Percentiles rank a stretch among this genome's conserved stretches.
Evolutionary conservation across 441 rosid genomes (phyloP).

Genomic region (Adansonia madagascariensis): DNA sequence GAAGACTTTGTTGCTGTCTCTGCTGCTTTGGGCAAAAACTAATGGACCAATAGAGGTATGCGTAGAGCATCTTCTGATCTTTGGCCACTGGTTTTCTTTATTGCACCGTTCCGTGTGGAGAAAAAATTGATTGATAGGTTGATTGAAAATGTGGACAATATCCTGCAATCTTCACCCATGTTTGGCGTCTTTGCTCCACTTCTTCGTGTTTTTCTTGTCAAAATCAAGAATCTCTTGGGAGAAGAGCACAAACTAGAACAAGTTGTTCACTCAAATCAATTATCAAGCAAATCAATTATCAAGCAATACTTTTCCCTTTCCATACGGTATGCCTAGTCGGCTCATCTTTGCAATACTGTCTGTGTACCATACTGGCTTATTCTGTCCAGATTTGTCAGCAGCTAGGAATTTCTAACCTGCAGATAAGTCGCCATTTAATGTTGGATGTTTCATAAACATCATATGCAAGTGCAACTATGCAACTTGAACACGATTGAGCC

Average conservation of each 20-base stretch:
- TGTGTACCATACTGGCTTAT: neutral
- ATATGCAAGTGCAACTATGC: neutral
- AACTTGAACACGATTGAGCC: neutral
- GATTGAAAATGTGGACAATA: neutral
- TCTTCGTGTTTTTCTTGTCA: neutral
- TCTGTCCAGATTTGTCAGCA: neutral
- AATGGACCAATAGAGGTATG: slow-evolving; percentile 18
- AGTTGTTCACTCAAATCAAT: neutral
- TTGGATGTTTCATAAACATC: neutral
- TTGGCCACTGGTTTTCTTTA: neutral
- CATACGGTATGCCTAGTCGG: neutral
- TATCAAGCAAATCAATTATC: neutral
- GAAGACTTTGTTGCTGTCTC: slow-evolving; percentile 63
- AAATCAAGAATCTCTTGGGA: neutral
- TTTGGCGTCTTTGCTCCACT: neutral
- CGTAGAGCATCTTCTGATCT: slow-evolving; percentile 13
- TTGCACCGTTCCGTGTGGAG: neutral
- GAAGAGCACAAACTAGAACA: neutral
- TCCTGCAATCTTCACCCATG: neutral
- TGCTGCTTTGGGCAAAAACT: slow-evolving; percentile 32
- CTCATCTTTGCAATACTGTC: neutral
- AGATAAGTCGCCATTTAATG: neutral
- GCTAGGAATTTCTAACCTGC: neutral
- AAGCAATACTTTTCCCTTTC: neutral
- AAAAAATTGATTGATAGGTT: neutral